These are phyloP conservation scores for Lyophyllum shimeji DNA, from an alignment of 768 basidiomycete genomes.

Conservation along the genomic window DNA sequence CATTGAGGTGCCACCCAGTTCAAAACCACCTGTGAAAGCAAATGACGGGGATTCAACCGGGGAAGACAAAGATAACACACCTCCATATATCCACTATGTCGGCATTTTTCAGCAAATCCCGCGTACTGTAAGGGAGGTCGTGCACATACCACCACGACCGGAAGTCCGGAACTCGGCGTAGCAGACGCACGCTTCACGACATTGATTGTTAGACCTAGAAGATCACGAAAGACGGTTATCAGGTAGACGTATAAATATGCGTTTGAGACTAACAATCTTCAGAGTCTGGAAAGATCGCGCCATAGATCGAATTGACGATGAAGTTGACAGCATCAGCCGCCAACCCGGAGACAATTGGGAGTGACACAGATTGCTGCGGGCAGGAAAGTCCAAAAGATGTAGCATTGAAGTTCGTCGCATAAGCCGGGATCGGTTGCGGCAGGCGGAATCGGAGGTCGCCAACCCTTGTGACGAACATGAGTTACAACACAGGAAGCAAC, in stretches of 20 bases:
- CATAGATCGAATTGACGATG: constrained; percentile 26
- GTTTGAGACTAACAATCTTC: constrained; percentile 40
- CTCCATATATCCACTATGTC: background rate
- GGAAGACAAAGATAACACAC: background rate
- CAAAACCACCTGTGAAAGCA: constrained; percentile 27
- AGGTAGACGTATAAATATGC: constrained; percentile 10
- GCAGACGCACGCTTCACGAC: constrained; percentile 36
- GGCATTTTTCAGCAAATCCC: background rate
- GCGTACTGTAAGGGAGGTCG: background rate
- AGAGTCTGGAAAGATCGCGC: constrained; percentile 26
- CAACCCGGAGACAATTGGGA: constrained; percentile 30
- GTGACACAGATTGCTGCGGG: constrained; percentile 38
- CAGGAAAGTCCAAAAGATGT: constrained; percentile 46
- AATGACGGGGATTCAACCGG: background rate
- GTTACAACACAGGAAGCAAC: background rate
- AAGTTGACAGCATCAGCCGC: constrained; percentile 27
- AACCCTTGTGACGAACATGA: constrained; percentile 20
- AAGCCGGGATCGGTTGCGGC: constrained; percentile 36
- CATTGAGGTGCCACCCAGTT: constrained; percentile 28
- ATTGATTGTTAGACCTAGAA: constrained; percentile 39
- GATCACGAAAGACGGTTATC: constrained; percentile 20
- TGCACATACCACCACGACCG: constrained; percentile 38
- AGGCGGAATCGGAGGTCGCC: constrained; percentile 43
- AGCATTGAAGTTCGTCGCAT: constrained; percentile 36
- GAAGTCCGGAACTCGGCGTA: constrained; percentile 33